Evolutionary conservation across 441 rosid genomes (phyloP).

Genomic region (Theobroma grandiflorum): DNA sequence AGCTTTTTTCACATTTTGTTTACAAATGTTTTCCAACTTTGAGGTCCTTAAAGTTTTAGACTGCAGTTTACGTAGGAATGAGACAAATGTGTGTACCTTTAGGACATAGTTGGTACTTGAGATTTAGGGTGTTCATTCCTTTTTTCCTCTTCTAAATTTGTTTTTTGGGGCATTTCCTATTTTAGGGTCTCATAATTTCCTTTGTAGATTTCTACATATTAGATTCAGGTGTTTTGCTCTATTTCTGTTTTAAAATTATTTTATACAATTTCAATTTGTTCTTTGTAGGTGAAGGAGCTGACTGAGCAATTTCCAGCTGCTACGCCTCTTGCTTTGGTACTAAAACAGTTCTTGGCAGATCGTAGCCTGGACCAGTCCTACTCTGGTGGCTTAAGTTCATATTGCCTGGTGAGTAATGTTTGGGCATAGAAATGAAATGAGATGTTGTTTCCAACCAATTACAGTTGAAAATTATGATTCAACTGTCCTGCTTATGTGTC

Average conservation of each 20-base stretch:
- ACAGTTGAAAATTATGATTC: not conserved
- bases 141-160: not conserved
- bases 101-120: not conserved
- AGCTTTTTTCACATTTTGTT: not conserved
- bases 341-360: conserved; percentile 98
- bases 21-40: not conserved
- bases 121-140: conserved; percentile 3
- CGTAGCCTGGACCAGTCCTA: conserved; percentile 98
- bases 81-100: not conserved
- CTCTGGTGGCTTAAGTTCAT: conserved; percentile 99
- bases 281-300: conserved; percentile 82
- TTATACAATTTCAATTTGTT: conserved; percentile 28
- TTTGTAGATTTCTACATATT: not conserved
- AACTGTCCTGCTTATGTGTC: not conserved
- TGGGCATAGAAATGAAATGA: conserved; percentile 4
- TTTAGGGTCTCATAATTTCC: conserved; percentile 1
- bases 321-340: conserved; percentile 93
- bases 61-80: conserved; percentile 8
- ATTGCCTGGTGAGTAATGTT: conserved; percentile 79
- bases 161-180: not conserved
- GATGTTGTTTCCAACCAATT: not conserved
- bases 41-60: not conserved
- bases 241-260: not conserved
- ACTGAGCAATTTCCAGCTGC: conserved; percentile 97
- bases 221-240: not conserved